A percentile compares a stretch with the other conserved stretches of the same genome.
These are phyloP conservation scores for Oleoguttula mirabilis DNA, from an alignment of 495 filamentous ascomycete genomes.

Conservation along the genomic window DNA sequence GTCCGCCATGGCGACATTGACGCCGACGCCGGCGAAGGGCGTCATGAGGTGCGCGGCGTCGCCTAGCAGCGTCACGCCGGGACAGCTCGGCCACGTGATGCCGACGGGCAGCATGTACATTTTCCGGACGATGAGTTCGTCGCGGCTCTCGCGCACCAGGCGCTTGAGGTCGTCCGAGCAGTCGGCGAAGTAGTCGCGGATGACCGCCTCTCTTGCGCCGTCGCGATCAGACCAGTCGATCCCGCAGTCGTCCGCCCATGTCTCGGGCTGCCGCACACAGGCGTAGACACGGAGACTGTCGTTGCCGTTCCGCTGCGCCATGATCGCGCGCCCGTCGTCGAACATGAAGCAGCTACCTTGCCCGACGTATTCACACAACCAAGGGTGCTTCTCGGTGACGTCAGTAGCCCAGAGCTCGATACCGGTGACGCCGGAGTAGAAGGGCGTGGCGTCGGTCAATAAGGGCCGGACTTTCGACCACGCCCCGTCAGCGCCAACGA, in stretches of 20 bases:
- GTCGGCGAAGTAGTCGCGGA: conserved; percentile 1
- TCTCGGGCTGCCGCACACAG: conserved; percentile 22
- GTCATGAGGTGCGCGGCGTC: conserved; percentile 52
- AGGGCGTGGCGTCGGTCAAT: conserved; percentile 36
- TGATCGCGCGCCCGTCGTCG: conserved; percentile 29
- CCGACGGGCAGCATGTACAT: conserved; percentile 43
- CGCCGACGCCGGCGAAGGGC: conserved; percentile 46
- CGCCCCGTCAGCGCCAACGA: conserved; percentile 51
- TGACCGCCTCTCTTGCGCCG: not conserved
- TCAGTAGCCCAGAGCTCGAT: conserved; percentile 20
- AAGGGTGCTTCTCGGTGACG: conserved; percentile 20
- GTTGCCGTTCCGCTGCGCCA: conserved; percentile 36
- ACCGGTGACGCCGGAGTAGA: conserved; percentile 35
- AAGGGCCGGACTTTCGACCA: conserved; percentile 42
- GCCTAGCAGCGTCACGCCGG: conserved; percentile 42
- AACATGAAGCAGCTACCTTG: conserved; percentile 33
- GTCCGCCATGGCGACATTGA: conserved; percentile 47
- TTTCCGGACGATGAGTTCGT: conserved; percentile 6
- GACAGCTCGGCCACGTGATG: conserved; percentile 32
- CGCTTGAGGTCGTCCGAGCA: conserved; percentile 5
- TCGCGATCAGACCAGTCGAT: conserved; percentile 17
- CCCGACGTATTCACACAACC: conserved; percentile 32
- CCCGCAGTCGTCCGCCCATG: conserved; percentile 31
- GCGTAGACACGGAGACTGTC: conserved; percentile 32
- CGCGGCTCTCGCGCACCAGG: conserved; percentile 10